A percentile compares a stretch with the other conserved stretches of the same genome.
These are phyloP conservation scores for Clarireedia paspali DNA, from an alignment of 2,329 filamentous ascomycete species.

Conservation along the genomic window DNA sequence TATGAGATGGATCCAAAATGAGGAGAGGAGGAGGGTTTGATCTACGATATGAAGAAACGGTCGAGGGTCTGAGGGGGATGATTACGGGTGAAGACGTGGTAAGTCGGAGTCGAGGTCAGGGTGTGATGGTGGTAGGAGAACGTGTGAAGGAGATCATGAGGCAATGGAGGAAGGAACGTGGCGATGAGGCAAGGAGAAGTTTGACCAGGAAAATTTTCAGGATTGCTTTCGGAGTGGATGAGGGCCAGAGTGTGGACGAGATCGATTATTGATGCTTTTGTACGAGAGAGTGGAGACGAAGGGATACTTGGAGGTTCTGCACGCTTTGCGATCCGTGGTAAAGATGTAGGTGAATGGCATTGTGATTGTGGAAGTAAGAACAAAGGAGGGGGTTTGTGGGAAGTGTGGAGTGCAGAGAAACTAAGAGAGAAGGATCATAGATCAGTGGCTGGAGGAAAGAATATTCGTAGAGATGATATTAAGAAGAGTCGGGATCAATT, in stretches of 20 bases:
- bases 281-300: not conserved
- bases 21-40: slow-evolving; percentile 2
- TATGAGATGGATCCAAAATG: slow-evolving; percentile 4
- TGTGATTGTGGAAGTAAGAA: not conserved
- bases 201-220: not conserved
- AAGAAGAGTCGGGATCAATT: too few relatives aligned
- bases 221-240: not conserved
- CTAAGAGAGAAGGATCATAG: too few relatives aligned
- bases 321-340: not conserved
- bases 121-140: not conserved
- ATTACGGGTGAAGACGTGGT: not conserved
- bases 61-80: slow-evolving; percentile 1
- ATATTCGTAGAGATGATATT: too few relatives aligned
- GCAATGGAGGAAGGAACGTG: not conserved
- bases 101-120: not conserved
- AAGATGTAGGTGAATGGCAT: not conserved
- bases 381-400: not conserved
- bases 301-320: not conserved
- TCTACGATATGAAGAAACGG: not conserved
- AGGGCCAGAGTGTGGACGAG: not conserved
- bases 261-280: slow-evolving; percentile 2
- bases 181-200: not conserved
- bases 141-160: not conserved
- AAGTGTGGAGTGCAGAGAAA: not conserved
- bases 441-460: too few relatives aligned